Evolutionary conservation across 148 eudicot genomes (phyloP).

Genomic region (Chenopodium album): DNA sequence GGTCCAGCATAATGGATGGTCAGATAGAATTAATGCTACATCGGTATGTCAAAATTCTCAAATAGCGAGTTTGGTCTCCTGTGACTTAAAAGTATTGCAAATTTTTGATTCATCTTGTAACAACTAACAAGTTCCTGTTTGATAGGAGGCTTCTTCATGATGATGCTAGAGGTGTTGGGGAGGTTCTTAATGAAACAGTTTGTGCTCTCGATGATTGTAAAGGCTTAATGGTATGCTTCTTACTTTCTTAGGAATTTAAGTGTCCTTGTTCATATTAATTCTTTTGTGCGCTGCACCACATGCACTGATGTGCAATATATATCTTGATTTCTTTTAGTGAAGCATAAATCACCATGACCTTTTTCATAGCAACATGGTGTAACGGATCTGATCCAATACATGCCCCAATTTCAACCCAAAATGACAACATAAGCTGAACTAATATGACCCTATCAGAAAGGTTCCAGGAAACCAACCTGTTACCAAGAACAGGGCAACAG

Average conservation of each 20-base stretch:
- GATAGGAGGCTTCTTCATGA: slow-evolving; percentile 71
- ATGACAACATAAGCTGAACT: neutral
- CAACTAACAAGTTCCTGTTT: slow-evolving; percentile 12
- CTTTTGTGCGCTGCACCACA: neutral
- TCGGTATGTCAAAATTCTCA: slow-evolving; percentile 38
- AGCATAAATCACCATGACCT: neutral
- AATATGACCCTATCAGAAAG: neutral
- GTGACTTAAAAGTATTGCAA: neutral
- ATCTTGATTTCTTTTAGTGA: neutral
- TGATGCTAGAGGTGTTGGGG: slow-evolving; percentile 78
- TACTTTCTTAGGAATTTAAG: neutral
- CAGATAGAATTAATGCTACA: slow-evolving; percentile 84
- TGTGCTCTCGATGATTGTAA: slow-evolving; percentile 54
- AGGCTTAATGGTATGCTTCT: slow-evolving; percentile 54
- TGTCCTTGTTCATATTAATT: neutral
- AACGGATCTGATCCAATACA: neutral
- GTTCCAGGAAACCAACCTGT: neutral
- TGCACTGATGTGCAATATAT: neutral
- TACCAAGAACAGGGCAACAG: neutral
- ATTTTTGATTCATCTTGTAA: slow-evolving; percentile 7
- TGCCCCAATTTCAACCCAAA: neutral
- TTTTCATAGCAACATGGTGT: neutral
- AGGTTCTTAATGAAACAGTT: slow-evolving; percentile 70
- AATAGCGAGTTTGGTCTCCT: slow-evolving; percentile 5
- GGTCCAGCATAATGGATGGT: slow-evolving; percentile 71